Percentiles rank a stretch among this genome's conserved stretches.
Conservation (phyloP, 768 basidiomycete genomes). For the Coprinopsis sp. region DNA sequence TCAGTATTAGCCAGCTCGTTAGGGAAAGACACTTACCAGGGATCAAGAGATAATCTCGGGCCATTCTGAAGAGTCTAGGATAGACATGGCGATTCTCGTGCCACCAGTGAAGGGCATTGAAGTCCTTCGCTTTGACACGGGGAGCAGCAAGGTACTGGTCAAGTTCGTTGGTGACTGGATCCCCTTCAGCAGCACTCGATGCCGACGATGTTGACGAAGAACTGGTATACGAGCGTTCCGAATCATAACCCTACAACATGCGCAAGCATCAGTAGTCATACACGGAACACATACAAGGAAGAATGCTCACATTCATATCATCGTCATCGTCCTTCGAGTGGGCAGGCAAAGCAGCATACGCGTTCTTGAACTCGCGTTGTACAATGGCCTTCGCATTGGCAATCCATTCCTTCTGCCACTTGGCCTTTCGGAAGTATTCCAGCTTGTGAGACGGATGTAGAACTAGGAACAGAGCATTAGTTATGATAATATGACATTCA, state of each 20-base stretch:
- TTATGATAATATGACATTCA: neutral
- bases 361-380: neutral
- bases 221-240: too few species aligned
- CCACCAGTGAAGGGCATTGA: too few species aligned
- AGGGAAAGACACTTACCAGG: neutral
- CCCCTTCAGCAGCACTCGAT: too few species aligned
- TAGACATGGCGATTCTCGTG: too few species aligned
- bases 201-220: too few species aligned
- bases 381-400: neutral
- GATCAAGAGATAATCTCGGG: neutral
- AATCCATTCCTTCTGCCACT: conserved; percentile 10
- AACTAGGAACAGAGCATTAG: conserved; percentile 4
- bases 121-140: too few species aligned
- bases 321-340: neutral
- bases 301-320: neutral
- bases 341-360: neutral
- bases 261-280: too few species aligned
- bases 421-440: conserved; percentile 9
- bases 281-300: neutral
- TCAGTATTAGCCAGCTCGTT: neutral
- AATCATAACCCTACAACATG: too few species aligned
- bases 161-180: too few species aligned
- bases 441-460: conserved; percentile 11
- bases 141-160: too few species aligned
- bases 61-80: neutral